Base-by-base conservation (phyloP, 192 early-diverging fungal species). In the Linnemannia hyalina region DNA sequence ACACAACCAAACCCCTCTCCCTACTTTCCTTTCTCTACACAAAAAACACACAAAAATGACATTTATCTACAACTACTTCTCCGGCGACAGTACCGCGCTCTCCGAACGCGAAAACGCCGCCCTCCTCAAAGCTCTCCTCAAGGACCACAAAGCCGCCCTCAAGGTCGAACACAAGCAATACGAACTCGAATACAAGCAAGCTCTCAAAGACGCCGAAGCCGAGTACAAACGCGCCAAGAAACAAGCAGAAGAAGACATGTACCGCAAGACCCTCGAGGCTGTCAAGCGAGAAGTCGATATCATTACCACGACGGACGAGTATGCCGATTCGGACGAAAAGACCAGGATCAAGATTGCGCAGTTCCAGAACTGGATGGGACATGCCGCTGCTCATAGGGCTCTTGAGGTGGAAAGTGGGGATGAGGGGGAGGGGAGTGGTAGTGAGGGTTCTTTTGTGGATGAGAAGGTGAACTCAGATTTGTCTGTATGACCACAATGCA, bases 211-310 rank as follows among this genome's bases (percentile, higher is more conserved):
- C 26, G 73, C 73, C 32, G 77, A 84, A 11, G n/a, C 2, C 57
- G 82, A 78, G 18, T 83, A 83, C 65, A 73, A 74, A 38, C 71
- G 60, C 7, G 76, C 76, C 36, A 69, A 78, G 18, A 29, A 63
- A n/a, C 76, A 78, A 16, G 72, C 76, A 72, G 74, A 83, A 73
- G 40, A 49, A 2, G 68, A 78, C 40, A 35, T 83, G 63, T 36
- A 54, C 65, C 55, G 65, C 65, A 74, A 73, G 16, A 74, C 52
- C 0, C 11, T 78, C 2, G 23, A 22, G 1, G 71, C 73, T 13
- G 72, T 78, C 73, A 46, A 70, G 49, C 71, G 72, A 8, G 82
- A 83, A 35, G 46, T 84, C 6, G 82, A 84, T 40, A 35, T 36
- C 3, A 73, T 84, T 15, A 22, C 38, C 1, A 52, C 72, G 0